phyloP scores from a whole-genome alignment of 805 yeast species.

The Metschnikowia baotianmanensis region DNA sequence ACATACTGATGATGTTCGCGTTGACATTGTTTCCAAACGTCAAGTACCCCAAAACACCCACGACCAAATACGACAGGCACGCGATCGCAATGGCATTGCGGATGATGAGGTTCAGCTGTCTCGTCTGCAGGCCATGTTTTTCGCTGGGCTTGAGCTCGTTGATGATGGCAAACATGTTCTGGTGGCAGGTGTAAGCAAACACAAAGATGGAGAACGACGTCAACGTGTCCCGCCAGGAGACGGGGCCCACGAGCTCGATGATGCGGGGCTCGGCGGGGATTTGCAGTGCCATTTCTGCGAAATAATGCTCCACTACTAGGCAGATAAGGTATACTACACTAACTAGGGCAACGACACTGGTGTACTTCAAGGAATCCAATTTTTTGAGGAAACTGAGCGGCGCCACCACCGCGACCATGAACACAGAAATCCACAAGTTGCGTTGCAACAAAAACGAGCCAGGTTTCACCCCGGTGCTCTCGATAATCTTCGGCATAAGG shows the following conservation, averaged over 20 bases:
- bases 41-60: constrained; percentile 68
- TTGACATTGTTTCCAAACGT: constrained; percentile 79
- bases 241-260: constrained; percentile 39
- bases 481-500: constrained; percentile 60
- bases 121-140: constrained; percentile 36
- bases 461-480: constrained; percentile 29
- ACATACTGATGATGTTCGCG: constrained; percentile 71
- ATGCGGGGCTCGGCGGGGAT: constrained; percentile 7
- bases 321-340: constrained; percentile 63
- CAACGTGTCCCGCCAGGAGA: constrained; percentile 38
- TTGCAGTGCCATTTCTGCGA: constrained; percentile 19
- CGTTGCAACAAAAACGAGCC: constrained; percentile 31
- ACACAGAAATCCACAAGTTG: constrained; percentile 53
- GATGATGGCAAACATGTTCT: constrained; percentile 73
- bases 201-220: constrained; percentile 72
- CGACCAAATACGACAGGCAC: constrained; percentile 54
- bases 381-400: constrained; percentile 63
- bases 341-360: constrained; percentile 65
- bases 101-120: constrained; percentile 50
- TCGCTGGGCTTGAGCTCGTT: constrained; percentile 55
- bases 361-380: constrained; percentile 66
- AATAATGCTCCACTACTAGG: constrained; percentile 51
- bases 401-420: constrained; percentile 50
- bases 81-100: constrained; percentile 56
- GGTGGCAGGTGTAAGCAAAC: constrained; percentile 80